Base-by-base conservation (phyloP, 257 asterid genomes). In the Fraxinus quadrangulata region DNA sequence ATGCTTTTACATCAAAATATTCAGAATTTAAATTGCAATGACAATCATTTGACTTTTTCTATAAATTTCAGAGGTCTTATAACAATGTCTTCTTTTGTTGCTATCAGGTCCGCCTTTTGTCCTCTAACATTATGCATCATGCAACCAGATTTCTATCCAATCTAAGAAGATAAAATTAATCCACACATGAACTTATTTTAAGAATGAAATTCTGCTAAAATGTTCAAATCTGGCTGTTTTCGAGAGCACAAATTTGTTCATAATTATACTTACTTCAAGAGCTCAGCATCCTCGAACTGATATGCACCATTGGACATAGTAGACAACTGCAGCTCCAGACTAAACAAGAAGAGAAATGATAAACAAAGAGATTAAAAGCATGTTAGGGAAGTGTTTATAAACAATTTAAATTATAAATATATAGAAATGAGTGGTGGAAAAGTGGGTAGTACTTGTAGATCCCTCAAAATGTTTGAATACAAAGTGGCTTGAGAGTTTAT, bases 211-310 rank as follows among this genome's bases (percentile, higher is more conserved):
- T 42, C 17, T 42, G 51, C 51, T 4, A 40, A 16, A 17, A 42
- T 0, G 3, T 28, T 28, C 24, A 8, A 26, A 31, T 1, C 33
- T 21, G 63, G 19, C 6, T 23, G 69, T 63, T 63, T 56, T 63
- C 11, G 69, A 26, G 6, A n/a, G 26, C 65, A 26, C 34, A 26
- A 13, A 23, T 23, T 12, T 11, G 34, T 63, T 63, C 33, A 26
- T 26, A 19, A 66, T 40, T 66, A 59, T 73, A 75, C 94, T 85
- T 86, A 88, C 94, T 77, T 73, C 34, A 74, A 75, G 78, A 76
- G 83, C 85, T 59, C 80, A 71, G 74, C 70, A 67, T 70, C 81
- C 79, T 54, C 42, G 40, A 21, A 71, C 77, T 59, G 76, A 65
- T 77, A 67, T 68, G 79, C 77, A 78, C 81, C 85, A 77, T 40